Percentiles rank a stretch among this genome's conserved stretches.
Conservation (phyloP, 495 filamentous ascomycete genomes). For the Talaromyces borbonicus region DNA sequence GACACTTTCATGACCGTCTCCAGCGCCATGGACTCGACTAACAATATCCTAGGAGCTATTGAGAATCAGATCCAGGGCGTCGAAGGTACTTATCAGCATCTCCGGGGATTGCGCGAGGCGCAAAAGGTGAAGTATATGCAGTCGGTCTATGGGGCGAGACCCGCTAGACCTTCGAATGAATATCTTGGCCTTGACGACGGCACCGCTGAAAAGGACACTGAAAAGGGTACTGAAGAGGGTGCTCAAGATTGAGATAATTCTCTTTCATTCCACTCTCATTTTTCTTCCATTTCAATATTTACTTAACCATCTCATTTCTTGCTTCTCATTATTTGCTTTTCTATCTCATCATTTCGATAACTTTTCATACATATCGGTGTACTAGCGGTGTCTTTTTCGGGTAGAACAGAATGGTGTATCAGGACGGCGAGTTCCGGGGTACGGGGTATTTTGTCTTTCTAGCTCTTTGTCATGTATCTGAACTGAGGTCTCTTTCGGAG, state of each 20-base stretch:
- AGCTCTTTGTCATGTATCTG: no score
- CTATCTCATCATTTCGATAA: neutral
- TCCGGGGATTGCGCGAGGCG: constrained; percentile 58
- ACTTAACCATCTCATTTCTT: neutral
- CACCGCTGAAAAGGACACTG: no score
- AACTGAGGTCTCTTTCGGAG: no score
- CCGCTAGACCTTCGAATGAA: constrained; percentile 7
- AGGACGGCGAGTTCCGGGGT: no score
- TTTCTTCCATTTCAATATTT: constrained; percentile 2
- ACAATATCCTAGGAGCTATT: constrained; percentile 42
- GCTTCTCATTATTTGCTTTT: neutral
- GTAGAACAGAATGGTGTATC: neutral
- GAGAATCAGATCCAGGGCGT: constrained; percentile 78
- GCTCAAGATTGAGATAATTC: neutral
- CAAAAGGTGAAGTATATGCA: constrained; percentile 82
- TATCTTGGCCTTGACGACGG: constrained; percentile 6
- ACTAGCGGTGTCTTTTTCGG: neutral
- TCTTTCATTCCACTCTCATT: neutral
- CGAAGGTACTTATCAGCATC: constrained; percentile 65
- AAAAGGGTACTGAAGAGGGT: no score
- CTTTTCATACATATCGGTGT: neutral
- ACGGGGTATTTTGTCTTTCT: no score
- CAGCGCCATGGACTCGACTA: constrained; percentile 26
- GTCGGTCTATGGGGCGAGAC: constrained; percentile 57
- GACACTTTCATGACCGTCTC: constrained; percentile 35